Evolutionary conservation across 1,284 basidiomycete species (phyloP), one percentile per base, ranked within the genome.

Genomic region (Takashimella koratensis): DNA sequence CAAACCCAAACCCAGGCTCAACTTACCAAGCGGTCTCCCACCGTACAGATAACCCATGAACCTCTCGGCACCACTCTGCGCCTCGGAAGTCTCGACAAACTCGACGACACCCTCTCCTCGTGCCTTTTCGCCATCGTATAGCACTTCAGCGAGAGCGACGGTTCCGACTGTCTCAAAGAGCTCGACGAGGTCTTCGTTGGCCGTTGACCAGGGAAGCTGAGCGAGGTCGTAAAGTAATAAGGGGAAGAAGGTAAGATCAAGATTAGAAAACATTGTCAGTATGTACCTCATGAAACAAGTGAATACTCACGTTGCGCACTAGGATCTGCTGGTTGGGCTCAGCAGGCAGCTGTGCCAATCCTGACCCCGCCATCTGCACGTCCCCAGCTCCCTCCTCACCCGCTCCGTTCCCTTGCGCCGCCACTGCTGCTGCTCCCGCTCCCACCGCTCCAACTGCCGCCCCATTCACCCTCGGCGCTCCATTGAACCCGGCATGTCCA

Each of bases 101-200:
- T 98, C 91, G 10, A 98, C 94, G 44, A 98, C 87, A 65, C 95
- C 95, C 53, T 87, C 86, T 21, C 95, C 95, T 73, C 94, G 94
- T 47, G 89, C 91, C 53, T 94, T 84, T 6, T 86, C 84, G 25
- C 88, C 88, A 59, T 97, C 94, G 65, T 88, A 91, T 47, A 98
- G 74, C 62, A 98, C 93, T 75, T 98, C 95, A 10, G 95, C 95
- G 44, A 92, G 79, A 65, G 92, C 87, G 27, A 98, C 95, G 60
- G 86, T 87, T 10, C 95, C 95, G 1, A 93, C 96, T 26, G 95
- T 98, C 79, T 97, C 94, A 68, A 98, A 98, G 26, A 98, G 79
- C 77, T 98, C 95, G 22, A 98, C 94, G 25, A 98, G 79, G 71
- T 98, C 95, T 70, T 98, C 94, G 74, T 98, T 96, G n/a, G 93